Percentiles rank a stretch among this genome's conserved stretches.
phyloP scores from a whole-genome alignment of 306 rosid genomes.

The Parietaria judaica region DNA sequence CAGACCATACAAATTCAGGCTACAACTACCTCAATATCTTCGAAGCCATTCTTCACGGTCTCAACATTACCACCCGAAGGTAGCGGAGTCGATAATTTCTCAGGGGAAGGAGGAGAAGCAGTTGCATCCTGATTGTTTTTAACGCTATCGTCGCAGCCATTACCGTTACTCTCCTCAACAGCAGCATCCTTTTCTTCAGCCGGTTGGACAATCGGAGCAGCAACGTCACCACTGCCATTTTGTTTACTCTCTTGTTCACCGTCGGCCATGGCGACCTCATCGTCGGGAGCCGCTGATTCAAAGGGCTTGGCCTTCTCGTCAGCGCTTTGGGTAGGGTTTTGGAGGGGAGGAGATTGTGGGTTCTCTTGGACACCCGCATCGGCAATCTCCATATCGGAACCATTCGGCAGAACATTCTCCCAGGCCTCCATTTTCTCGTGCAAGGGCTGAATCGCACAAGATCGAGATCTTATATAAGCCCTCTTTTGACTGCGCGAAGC shows the following conservation, averaged over 20 bases:
- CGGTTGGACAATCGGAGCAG: slow-evolving; percentile 16
- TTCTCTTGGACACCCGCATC: slow-evolving; percentile 13
- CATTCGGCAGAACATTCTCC: slow-evolving; percentile 17
- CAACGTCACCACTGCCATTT: not conserved
- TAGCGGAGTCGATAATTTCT: slow-evolving; percentile 23
- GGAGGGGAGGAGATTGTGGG: not conserved
- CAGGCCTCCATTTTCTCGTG: slow-evolving; percentile 22
- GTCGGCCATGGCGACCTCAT: not conserved
- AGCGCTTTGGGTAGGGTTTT: slow-evolving; percentile 14
- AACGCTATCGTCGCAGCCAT: slow-evolving; percentile 11
- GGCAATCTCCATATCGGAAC: slow-evolving; percentile 25
- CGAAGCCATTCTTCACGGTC: slow-evolving; percentile 28
- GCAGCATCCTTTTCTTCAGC: slow-evolving; percentile 18
- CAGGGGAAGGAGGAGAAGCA: slow-evolving; percentile 12
- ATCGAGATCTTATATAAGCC: too few species aligned
- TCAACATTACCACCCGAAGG: slow-evolving; percentile 26
- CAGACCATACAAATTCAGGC: too few species aligned
- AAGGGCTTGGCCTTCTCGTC: too few species aligned
- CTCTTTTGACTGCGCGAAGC: too few species aligned
- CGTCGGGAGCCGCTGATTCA: not conserved
- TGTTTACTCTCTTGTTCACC: not conserved
- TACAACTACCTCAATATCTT: slow-evolving; percentile 31
- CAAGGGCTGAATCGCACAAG: too few species aligned
- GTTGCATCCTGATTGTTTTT: slow-evolving; percentile 19
- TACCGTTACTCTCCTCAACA: slow-evolving; percentile 17